Evolutionary conservation across 345 rosid genomes (phyloP).

Genomic region (Ailanthus altissimus): DNA sequence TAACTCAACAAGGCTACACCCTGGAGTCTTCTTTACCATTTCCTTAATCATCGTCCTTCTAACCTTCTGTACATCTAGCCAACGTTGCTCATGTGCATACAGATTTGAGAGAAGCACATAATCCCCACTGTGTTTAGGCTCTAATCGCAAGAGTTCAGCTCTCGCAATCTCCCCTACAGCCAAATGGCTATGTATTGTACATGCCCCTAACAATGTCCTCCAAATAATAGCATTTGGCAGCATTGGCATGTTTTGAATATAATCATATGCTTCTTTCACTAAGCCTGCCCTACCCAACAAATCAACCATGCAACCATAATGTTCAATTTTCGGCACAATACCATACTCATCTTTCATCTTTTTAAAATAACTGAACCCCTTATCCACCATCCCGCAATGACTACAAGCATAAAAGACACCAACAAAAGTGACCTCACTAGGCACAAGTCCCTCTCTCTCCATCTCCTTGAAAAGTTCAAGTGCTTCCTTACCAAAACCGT

Average conservation of each 20-base stretch:
- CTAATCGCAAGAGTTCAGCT: slow-evolving; percentile 48
- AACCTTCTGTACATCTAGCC: slow-evolving; percentile 67
- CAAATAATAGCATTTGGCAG: slow-evolving; percentile 76
- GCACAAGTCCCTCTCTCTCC: slow-evolving; percentile 51
- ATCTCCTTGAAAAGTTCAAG: slow-evolving; percentile 53
- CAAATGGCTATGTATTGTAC: slow-evolving; percentile 60
- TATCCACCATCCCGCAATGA: slow-evolving; percentile 82
- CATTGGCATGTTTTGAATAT: slow-evolving; percentile 56
- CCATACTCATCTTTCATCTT: slow-evolving; percentile 66
- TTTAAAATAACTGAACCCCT: slow-evolving; percentile 63
- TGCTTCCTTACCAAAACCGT: slow-evolving; percentile 82
- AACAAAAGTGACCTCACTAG: slow-evolving; percentile 70
- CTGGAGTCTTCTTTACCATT: slow-evolving; percentile 70
- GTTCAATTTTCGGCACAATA: slow-evolving; percentile 75
- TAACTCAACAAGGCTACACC: slow-evolving; percentile 74
- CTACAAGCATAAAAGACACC: slow-evolving; percentile 89
- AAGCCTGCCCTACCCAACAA: slow-evolving; percentile 78
- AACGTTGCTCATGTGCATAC: slow-evolving; percentile 73
- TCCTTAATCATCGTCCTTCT: slow-evolving; percentile 58
- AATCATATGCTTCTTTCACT: slow-evolving; percentile 60
- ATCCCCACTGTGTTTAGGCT: slow-evolving; percentile 78
- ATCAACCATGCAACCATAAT: slow-evolving; percentile 90
- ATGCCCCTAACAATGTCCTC: slow-evolving; percentile 77
- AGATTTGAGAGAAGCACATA: slow-evolving; percentile 81
- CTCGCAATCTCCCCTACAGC: slow-evolving; percentile 66